phyloP scores from a whole-genome alignment of 2,329 filamentous ascomycete genomes.

The Cladosporium sp. region DNA sequence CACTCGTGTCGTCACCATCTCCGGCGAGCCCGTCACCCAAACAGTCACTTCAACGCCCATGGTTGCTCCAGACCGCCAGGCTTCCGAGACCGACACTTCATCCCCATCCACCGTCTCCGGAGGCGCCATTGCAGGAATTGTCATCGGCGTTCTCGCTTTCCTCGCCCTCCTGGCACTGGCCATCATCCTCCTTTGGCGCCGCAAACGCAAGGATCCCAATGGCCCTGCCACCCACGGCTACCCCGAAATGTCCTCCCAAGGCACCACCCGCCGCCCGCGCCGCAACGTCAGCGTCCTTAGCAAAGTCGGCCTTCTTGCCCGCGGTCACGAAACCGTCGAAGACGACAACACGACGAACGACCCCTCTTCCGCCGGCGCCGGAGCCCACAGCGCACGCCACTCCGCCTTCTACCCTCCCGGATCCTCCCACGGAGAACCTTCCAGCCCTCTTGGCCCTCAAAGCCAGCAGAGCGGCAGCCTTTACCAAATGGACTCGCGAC shows the following conservation, averaged over 20 bases:
- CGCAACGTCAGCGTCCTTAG: slow-evolving; percentile 46
- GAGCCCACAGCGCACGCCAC: slow-evolving; percentile 29
- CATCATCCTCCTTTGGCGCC: slow-evolving; percentile 37
- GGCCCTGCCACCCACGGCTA: slow-evolving; percentile 5
- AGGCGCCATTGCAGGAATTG: slow-evolving; percentile 44
- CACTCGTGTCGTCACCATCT: slow-evolving; percentile 39
- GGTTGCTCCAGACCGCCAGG: slow-evolving; percentile 20
- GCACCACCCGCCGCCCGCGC: slow-evolving; percentile 15
- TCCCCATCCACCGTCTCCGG: slow-evolving; percentile 26
- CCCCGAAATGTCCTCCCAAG: slow-evolving; percentile 9
- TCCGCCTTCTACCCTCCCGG: slow-evolving; percentile 28
- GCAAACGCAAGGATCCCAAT: slow-evolving; percentile 13
- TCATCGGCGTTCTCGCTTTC: slow-evolving; percentile 38
- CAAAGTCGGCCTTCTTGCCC: slow-evolving; percentile 41
- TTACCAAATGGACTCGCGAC: slow-evolving; percentile 13
- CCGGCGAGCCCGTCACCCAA: slow-evolving; percentile 39
- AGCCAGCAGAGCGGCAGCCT: slow-evolving; percentile 11
- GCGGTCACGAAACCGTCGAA: slow-evolving; percentile 11
- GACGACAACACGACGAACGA: slow-evolving; percentile 18
- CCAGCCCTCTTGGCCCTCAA: slow-evolving; percentile 24
- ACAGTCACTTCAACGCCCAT: slow-evolving; percentile 39
- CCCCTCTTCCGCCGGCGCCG: slow-evolving; percentile 14
- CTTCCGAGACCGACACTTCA: slow-evolving; percentile 19
- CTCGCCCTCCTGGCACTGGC: slow-evolving; percentile 35
- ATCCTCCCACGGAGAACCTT: slow-evolving; percentile 24